phyloP scores from a whole-genome alignment of 306 rosid genomes.

The Cicer pinnatifidum region DNA sequence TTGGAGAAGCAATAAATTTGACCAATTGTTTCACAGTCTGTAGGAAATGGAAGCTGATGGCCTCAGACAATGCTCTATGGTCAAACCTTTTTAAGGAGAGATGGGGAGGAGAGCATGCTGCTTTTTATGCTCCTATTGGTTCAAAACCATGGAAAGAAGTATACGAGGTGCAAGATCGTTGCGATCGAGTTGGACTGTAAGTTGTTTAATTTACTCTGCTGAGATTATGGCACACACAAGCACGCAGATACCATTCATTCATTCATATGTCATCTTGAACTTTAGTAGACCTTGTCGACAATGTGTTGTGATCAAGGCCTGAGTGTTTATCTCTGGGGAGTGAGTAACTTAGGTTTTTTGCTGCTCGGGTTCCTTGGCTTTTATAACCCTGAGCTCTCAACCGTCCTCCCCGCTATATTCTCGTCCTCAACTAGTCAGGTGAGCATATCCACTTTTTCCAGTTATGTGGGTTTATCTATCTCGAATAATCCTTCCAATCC shows the following conservation, averaged over 20 bases:
- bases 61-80: slow-evolving; percentile 64
- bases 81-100: slow-evolving; percentile 71
- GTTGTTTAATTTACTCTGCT: slow-evolving; percentile 42
- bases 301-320: too few relatives aligned
- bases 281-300: too few relatives aligned
- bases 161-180: slow-evolving; percentile 71
- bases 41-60: slow-evolving; percentile 71
- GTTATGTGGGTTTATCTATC: too few relatives aligned
- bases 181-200: slow-evolving; percentile 76
- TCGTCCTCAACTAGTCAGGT: too few relatives aligned
- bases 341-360: too few relatives aligned
- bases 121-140: slow-evolving; percentile 56
- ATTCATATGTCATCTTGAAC: slow-evolving; percentile 16
- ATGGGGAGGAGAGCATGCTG: slow-evolving; percentile 73
- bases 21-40: slow-evolving; percentile 54
- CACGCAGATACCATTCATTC: background rate
- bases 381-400: too few relatives aligned
- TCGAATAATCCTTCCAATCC: too few relatives aligned
- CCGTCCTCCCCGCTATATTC: too few relatives aligned
- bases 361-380: too few relatives aligned
- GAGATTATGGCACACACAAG: slow-evolving; percentile 12
- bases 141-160: slow-evolving; percentile 70
- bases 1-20: slow-evolving; percentile 10
- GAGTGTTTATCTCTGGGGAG: too few relatives aligned
- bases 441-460: too few relatives aligned